Percentiles rank a stretch among this genome's conserved stretches.
Evolutionary conservation across 352 stramenopile genomes (phyloP).

Genomic region (Phytophthora vignae): DNA sequence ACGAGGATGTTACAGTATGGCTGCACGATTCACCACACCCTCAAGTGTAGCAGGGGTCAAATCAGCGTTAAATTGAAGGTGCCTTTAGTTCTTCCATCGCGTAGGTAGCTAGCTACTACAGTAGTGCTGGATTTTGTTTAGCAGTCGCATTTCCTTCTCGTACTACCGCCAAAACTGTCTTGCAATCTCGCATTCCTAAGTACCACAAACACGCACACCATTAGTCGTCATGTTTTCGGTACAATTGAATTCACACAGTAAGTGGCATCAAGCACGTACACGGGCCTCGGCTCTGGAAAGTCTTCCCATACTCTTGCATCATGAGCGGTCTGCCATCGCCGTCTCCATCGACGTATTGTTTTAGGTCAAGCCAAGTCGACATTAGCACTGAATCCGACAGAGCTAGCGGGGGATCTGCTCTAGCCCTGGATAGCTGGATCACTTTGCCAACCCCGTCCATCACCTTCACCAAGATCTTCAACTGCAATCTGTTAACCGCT

Average conservation of each 20-base stretch:
- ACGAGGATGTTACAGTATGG: conserved; percentile 25
- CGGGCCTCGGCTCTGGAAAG: neutral
- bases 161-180: conserved; percentile 1
- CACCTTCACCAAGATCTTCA: neutral
- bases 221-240: no score
- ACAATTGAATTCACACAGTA: no score
- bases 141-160: neutral
- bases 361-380: neutral
- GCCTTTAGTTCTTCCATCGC: no score
- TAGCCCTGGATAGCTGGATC: neutral
- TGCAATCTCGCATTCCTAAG: conserved; percentile 5
- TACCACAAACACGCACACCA: neutral
- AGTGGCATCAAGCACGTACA: no score
- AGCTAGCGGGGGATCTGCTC: neutral
- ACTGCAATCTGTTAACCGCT: neutral
- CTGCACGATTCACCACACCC: neutral
- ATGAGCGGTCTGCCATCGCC: neutral
- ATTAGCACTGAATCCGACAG: neutral
- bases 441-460: neutral
- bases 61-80: no score
- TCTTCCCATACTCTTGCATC: neutral
- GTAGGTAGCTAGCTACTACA: neutral
- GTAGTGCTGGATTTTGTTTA: neutral
- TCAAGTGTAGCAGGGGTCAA: no score
- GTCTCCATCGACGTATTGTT: neutral